Percentiles rank a stretch among this genome's conserved stretches.
These are phyloP conservation scores for Mallotus repandus DNA, from an alignment of 441 rosid species.

Conservation along the genomic window DNA sequence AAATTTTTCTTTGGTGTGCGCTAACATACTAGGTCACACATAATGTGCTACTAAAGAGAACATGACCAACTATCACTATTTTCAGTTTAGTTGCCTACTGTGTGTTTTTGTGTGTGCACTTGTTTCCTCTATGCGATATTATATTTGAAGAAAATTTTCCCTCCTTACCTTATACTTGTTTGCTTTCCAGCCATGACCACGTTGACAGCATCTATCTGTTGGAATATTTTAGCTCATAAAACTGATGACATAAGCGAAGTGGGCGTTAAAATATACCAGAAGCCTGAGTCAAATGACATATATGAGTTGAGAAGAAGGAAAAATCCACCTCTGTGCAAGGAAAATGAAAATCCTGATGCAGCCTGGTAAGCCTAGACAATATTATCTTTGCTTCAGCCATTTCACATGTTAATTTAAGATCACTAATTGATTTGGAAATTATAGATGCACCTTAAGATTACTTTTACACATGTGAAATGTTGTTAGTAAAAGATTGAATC, in stretches of 20 bases:
- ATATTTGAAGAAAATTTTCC: constrained; percentile 6
- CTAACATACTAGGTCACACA: not conserved
- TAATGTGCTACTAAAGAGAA: not conserved
- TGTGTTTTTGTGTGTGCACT: not conserved
- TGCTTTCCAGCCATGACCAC: constrained; percentile 64
- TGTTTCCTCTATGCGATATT: too few relatives aligned
- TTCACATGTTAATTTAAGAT: constrained; percentile 1
- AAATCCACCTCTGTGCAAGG: constrained; percentile 81
- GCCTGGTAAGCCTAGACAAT: constrained; percentile 61
- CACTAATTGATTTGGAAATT: not conserved
- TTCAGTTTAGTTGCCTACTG: not conserved
- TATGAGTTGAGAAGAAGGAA: constrained; percentile 79
- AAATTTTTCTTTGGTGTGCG: not conserved
- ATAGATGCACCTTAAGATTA: not conserved
- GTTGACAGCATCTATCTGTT: constrained; percentile 79
- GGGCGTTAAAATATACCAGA: constrained; percentile 87
- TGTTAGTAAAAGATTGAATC: not conserved
- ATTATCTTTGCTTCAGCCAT: constrained; percentile 11
- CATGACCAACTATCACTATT: not conserved
- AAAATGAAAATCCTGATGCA: constrained; percentile 86
- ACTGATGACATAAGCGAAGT: constrained; percentile 85
- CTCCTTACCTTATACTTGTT: constrained; percentile 8
- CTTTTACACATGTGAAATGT: not conserved
- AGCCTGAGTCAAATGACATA: constrained; percentile 86
- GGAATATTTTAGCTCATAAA: constrained; percentile 92